Evolutionary conservation across 768 basidiomycete species (phyloP).

Genomic region (Rhizopogon vesiculosus): DNA sequence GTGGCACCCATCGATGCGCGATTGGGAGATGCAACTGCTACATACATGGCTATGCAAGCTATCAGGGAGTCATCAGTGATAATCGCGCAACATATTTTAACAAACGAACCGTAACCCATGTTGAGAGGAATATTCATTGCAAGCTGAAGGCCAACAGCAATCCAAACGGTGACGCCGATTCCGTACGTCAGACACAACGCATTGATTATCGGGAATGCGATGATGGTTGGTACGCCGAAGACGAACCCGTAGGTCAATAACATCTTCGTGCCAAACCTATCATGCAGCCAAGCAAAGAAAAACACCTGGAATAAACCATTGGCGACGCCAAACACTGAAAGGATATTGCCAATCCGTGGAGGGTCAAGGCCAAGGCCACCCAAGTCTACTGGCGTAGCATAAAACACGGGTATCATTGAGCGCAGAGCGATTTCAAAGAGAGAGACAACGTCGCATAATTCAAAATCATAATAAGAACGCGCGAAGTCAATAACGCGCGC

Average conservation of each 20-base stretch:
- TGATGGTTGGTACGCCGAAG: slow-evolving; percentile 40
- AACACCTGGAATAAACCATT: slow-evolving; percentile 51
- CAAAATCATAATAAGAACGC: slow-evolving; percentile 46
- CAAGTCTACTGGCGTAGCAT: slow-evolving; percentile 10
- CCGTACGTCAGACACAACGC: slow-evolving; percentile 33
- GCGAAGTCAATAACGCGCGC: slow-evolving; percentile 39
- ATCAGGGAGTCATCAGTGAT: background rate
- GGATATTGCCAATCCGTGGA: slow-evolving; percentile 13
- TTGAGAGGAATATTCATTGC: slow-evolving; percentile 23
- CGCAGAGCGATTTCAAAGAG: slow-evolving; percentile 58
- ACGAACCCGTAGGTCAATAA: slow-evolving; percentile 38
- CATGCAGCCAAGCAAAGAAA: slow-evolving; percentile 53
- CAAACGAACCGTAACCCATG: slow-evolving; percentile 32
- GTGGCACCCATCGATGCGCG: slow-evolving; percentile 60
- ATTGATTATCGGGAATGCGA: slow-evolving; percentile 40
- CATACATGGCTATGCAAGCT: slow-evolving; percentile 71
- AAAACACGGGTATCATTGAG: slow-evolving; percentile 28
- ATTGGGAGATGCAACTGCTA: slow-evolving; percentile 62
- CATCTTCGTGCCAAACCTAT: slow-evolving; percentile 50
- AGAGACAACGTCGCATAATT: slow-evolving; percentile 60
- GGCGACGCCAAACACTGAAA: slow-evolving; percentile 11
- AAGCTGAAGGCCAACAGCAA: slow-evolving; percentile 42
- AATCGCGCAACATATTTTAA: background rate
- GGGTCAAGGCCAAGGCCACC: slow-evolving; percentile 10
- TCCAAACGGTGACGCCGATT: slow-evolving; percentile 39